Conservation (phyloP, 352 stramenopile species). For the Bremia lactucae region DNA sequence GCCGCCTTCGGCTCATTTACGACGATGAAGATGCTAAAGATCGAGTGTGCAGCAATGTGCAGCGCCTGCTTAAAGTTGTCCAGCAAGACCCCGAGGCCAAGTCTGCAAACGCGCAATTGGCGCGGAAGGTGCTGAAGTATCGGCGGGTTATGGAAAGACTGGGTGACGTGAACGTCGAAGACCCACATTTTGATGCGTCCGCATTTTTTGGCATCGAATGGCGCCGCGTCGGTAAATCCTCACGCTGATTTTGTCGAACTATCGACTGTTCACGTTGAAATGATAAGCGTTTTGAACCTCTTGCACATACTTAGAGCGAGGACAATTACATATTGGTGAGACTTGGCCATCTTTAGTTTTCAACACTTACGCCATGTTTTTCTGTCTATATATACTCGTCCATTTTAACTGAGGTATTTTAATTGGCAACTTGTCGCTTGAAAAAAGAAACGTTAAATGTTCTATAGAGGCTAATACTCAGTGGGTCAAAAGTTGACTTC, state of each 20-base stretch:
- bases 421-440: too few species aligned
- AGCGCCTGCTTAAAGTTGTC: slow-evolving; percentile 24
- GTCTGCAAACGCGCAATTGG: slow-evolving; percentile 23
- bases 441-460: too few species aligned
- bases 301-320: too few species aligned
- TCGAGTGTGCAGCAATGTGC: slow-evolving; percentile 26
- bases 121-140: slow-evolving; percentile 30
- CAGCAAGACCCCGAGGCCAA: slow-evolving; percentile 19
- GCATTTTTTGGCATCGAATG: slow-evolving; percentile 36
- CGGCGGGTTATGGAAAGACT: slow-evolving; percentile 23
- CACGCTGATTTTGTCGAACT: slow-evolving; percentile 12
- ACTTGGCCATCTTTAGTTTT: too few species aligned
- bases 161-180: slow-evolving; percentile 23
- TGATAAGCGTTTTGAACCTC: too few species aligned
- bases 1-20: slow-evolving; percentile 27
- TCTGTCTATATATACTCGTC: too few species aligned
- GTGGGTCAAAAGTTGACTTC: too few species aligned
- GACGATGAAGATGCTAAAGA: slow-evolving; percentile 27
- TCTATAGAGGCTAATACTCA: too few species aligned
- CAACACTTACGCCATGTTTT: too few species aligned
- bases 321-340: too few species aligned
- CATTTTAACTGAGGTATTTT: too few species aligned
- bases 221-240: slow-evolving; percentile 16
- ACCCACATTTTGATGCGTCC: slow-evolving; percentile 26
- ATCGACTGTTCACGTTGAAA: slow-evolving; percentile 14